A percentile compares a stretch with the other conserved stretches of the same genome.
Evolutionary conservation across 2,329 filamentous ascomycete species (phyloP).

Genomic region (Stachybotrys chlorohalonatus): DNA sequence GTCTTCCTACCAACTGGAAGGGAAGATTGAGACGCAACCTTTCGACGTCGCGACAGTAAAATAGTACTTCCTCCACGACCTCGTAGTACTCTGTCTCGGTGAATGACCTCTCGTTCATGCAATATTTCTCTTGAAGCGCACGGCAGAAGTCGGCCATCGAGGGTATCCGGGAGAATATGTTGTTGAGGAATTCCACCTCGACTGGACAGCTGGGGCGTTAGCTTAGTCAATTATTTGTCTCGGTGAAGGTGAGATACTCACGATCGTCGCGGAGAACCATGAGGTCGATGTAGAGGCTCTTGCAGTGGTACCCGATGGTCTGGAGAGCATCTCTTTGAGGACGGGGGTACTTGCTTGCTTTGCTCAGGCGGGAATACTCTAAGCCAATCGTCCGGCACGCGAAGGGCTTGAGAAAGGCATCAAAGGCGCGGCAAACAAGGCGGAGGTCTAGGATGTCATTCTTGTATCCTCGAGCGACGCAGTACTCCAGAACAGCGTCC

Average conservation of each 20-base stretch:
- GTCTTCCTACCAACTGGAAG: slow-evolving; percentile 37
- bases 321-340: slow-evolving; percentile 31
- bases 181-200: slow-evolving; percentile 37
- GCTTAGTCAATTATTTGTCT: slow-evolving; percentile 1
- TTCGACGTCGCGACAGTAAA: slow-evolving; percentile 32
- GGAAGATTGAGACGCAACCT: slow-evolving; percentile 42
- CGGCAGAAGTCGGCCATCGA: slow-evolving; percentile 35
- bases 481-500: slow-evolving; percentile 34
- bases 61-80: slow-evolving; percentile 31
- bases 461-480: slow-evolving; percentile 31
- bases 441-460: slow-evolving; percentile 35
- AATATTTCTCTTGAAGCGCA: slow-evolving; percentile 34
- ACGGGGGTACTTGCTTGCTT: slow-evolving; percentile 18
- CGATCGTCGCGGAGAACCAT: slow-evolving; percentile 44
- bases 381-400: slow-evolving; percentile 38
- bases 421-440: slow-evolving; percentile 39
- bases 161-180: slow-evolving; percentile 35
- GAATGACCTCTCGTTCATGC: slow-evolving; percentile 38
- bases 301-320: slow-evolving; percentile 37
- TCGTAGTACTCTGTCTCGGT: slow-evolving; percentile 37
- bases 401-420: slow-evolving; percentile 34
- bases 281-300: slow-evolving; percentile 40
- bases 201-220: slow-evolving; percentile 21
- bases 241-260: slow-evolving; percentile 15
- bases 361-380: slow-evolving; percentile 39